A percentile compares a stretch with the other conserved stretches of the same genome.
phyloP scores from a whole-genome alignment of 139 green algal genomes.

The Desmodesmus armatus region DNA sequence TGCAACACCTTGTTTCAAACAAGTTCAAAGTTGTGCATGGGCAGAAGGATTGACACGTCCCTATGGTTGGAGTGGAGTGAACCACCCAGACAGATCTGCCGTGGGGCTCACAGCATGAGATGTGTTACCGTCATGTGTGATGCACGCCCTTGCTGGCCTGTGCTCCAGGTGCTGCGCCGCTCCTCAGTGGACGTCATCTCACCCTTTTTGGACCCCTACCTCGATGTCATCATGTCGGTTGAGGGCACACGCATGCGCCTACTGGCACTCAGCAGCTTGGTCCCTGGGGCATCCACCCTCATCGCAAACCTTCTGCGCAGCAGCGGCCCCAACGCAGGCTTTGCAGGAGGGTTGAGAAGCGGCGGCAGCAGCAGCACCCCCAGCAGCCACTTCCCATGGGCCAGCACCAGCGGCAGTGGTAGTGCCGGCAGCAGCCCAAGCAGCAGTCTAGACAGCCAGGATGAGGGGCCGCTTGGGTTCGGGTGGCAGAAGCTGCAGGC shows the following conservation, averaged over 20 bases:
- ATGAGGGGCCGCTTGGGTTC: conserved; percentile 35
- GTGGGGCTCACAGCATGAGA: not conserved
- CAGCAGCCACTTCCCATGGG: not conserved
- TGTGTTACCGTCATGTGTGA: not conserved
- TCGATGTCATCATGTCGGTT: conserved; percentile 74
- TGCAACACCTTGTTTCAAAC: no score
- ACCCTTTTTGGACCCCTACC: conserved; percentile 80
- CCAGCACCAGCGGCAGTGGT: not conserved
- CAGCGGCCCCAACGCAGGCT: conserved; percentile 32
- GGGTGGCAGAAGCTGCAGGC: no score
- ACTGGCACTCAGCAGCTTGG: conserved; percentile 77
- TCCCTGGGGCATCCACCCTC: conserved; percentile 81
- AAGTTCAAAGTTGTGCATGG: no score
- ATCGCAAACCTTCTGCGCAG: conserved; percentile 80
- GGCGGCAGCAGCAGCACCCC: not conserved
- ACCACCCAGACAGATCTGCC: no score
- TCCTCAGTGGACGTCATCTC: conserved; percentile 64
- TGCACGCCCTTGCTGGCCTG: not conserved
- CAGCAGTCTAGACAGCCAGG: conserved; percentile 12
- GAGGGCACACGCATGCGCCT: conserved; percentile 81
- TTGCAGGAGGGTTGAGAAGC: conserved; percentile 7
- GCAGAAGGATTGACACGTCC: no score
- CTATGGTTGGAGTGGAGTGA: no score
- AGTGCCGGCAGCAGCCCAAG: not conserved
- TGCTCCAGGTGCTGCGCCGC: conserved; percentile 65